phyloP scores from a whole-genome alignment of 2,329 filamentous ascomycete genomes.

The Hypomyces perniciosus region DNA sequence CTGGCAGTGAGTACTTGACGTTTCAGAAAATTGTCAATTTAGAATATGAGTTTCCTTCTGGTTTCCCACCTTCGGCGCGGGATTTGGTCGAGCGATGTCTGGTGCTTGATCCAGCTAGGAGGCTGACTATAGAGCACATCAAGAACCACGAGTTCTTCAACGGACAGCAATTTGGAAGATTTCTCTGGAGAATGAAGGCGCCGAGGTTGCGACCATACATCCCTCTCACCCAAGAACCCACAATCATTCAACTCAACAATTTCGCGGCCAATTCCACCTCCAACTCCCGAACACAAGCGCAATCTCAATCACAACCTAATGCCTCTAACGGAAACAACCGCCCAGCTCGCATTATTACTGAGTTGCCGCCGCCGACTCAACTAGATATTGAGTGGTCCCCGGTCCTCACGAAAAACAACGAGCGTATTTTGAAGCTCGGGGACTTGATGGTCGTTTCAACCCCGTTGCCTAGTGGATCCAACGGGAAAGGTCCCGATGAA shows the following conservation, averaged over 20 bases:
- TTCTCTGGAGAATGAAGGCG: conserved; percentile 83
- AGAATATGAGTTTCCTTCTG: conserved; percentile 87
- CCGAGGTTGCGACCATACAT: conserved; percentile 80
- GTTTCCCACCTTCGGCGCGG: conserved; percentile 78
- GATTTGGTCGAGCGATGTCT: conserved; percentile 88
- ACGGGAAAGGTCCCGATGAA: conserved; percentile 64
- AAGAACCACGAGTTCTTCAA: conserved; percentile 96
- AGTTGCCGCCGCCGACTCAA: conserved; percentile 92
- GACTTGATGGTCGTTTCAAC: conserved; percentile 81
- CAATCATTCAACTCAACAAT: conserved; percentile 67
- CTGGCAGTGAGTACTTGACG: conserved; percentile 88
- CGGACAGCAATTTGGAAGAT: conserved; percentile 75
- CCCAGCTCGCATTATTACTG: conserved; percentile 80
- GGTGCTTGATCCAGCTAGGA: conserved; percentile 77
- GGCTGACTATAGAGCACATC: conserved; percentile 90
- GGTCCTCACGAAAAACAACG: conserved; percentile 82
- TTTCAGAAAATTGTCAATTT: conserved; percentile 97
- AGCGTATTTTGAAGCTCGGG: conserved; percentile 89
- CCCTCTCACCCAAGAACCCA: conserved; percentile 67
- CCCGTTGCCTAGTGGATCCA: conserved; percentile 68
- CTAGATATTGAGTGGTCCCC: conserved; percentile 98
- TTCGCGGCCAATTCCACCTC: conserved; percentile 24
- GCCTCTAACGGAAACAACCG: conserved; percentile 45
- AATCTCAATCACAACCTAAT: conserved; percentile 32
- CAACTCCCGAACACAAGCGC: conserved; percentile 24